A percentile compares a stretch with the other conserved stretches of the same genome.
These are phyloP conservation scores for Penicillium canescens DNA, from an alignment of 495 filamentous ascomycete species.

Conservation along the genomic window DNA sequence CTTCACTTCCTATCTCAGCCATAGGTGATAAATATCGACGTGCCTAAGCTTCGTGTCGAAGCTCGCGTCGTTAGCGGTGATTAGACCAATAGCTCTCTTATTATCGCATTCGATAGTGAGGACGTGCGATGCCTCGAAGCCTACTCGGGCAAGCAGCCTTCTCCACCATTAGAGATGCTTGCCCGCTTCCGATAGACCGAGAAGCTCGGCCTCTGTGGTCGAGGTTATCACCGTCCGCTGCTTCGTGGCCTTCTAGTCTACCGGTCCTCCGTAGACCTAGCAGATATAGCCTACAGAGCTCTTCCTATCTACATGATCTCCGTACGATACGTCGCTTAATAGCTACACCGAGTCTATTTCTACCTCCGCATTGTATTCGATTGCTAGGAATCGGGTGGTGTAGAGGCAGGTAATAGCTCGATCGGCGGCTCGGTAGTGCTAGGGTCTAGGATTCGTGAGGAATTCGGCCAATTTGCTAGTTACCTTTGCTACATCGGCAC, in stretches of 20 bases:
- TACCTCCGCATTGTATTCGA: conserved; percentile 1
- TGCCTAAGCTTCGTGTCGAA: conserved; percentile 17
- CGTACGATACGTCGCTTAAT: conserved; percentile 19
- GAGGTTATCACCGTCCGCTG: conserved; percentile 23
- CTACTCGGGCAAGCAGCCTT: not conserved
- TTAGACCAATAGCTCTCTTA: not conserved
- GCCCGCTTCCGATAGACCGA: conserved; percentile 7
- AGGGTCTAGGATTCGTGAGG: conserved; percentile 17
- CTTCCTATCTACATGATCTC: conserved; percentile 15
- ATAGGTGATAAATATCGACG: conserved; percentile 17
- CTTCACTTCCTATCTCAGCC: conserved; percentile 15
- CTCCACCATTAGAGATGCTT: conserved; percentile 10
- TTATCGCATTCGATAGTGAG: conserved; percentile 1
- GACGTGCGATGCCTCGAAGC: not conserved
- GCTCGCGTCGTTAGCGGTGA: not conserved
- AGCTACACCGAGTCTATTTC: not conserved
- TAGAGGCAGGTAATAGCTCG: conserved; percentile 17
- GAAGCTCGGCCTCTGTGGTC: conserved; percentile 19
- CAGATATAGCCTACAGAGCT: too few species aligned
- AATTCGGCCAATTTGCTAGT: conserved; percentile 15
- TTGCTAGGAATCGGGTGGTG: conserved; percentile 2
- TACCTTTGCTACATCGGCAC: conserved; percentile 17
- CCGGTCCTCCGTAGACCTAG: conserved; percentile 12
- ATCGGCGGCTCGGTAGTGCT: conserved; percentile 12
- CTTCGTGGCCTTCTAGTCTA: conserved; percentile 25